Conservation (phyloP, 2,329 filamentous ascomycete species). For the Calonectria pteridis region DNA sequence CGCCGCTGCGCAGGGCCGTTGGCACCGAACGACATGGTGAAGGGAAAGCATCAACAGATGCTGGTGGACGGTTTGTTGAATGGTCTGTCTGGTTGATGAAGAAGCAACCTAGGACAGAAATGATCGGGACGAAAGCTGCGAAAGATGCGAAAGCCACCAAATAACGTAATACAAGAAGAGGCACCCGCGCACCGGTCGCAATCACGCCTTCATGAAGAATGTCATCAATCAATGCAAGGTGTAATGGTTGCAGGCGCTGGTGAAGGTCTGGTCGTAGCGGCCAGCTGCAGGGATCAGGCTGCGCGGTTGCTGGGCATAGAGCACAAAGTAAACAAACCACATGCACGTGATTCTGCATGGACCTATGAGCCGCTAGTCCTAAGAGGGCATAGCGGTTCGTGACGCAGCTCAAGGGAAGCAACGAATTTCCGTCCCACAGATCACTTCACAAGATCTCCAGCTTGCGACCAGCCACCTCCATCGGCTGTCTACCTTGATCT, state of each 20-base stretch:
- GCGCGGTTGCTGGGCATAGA: conserved; percentile 44
- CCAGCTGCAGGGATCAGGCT: conserved; percentile 33
- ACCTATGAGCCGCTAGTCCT: conserved; percentile 28
- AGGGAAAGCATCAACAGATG: conserved; percentile 44
- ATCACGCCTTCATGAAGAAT: conserved; percentile 42
- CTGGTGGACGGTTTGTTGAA: conserved; percentile 33
- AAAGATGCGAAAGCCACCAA: conserved; percentile 4
- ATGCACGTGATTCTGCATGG: conserved; percentile 37
- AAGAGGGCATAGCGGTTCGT: conserved; percentile 27
- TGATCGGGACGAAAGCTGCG: conserved; percentile 3
- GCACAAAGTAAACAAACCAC: conserved; percentile 44
- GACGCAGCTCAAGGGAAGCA: conserved; percentile 23
- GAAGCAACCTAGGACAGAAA: conserved; percentile 32
- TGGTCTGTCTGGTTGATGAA: conserved; percentile 39
- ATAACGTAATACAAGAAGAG: conserved; percentile 38
- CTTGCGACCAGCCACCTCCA: conserved; percentile 14
- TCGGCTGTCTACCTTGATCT: neutral
- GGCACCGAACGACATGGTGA: conserved; percentile 52
- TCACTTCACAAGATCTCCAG: conserved; percentile 2
- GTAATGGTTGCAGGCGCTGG: conserved; percentile 24
- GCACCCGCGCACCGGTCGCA: conserved; percentile 38
- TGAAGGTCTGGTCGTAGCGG: conserved; percentile 32
- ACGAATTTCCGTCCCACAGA: conserved; percentile 25
- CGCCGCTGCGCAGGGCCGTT: conserved; percentile 73
- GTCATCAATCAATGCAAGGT: conserved; percentile 42